These are phyloP conservation scores for Leucocoprinus sp. DNA, from an alignment of 768 basidiomycete species.

Conservation along the genomic window DNA sequence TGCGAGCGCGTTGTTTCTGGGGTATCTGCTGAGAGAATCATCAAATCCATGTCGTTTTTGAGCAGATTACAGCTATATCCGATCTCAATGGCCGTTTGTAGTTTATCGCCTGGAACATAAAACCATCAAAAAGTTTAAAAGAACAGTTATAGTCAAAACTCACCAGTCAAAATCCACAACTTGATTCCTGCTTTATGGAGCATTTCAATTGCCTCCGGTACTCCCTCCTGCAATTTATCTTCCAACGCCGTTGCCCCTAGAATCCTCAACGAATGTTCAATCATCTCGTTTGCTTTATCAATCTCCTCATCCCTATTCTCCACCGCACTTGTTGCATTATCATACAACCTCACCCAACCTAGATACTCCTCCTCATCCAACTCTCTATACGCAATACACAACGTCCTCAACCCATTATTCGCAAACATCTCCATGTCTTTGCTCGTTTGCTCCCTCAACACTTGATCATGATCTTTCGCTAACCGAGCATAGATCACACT, in stretches of 20 bases:
- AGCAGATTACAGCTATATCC: conserved; percentile 94
- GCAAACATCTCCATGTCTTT: conserved; percentile 92
- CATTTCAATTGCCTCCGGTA: conserved; percentile 91
- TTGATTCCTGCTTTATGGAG: conserved; percentile 94
- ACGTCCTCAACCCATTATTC: conserved; percentile 83
- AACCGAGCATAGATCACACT: conserved; percentile 88
- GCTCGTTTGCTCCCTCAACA: conserved; percentile 67
- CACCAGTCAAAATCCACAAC: conserved; percentile 94
- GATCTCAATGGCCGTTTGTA: conserved; percentile 98
- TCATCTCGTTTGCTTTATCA: conserved; percentile 74
- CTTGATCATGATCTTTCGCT: conserved; percentile 62
- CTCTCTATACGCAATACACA: conserved; percentile 80
- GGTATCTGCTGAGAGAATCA: conserved; percentile 88
- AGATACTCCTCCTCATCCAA: conserved; percentile 80
- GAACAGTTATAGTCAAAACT: background rate
- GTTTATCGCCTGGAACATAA: conserved; percentile 67
- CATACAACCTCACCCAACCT: conserved; percentile 72
- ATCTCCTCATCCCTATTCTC: conserved; percentile 86
- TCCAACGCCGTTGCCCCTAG: conserved; percentile 94
- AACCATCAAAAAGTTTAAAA: background rate
- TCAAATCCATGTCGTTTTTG: conserved; percentile 91
- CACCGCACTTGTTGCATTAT: conserved; percentile 69
- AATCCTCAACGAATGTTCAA: conserved; percentile 79
- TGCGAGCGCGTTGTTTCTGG: conserved; percentile 69
- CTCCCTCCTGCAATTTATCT: conserved; percentile 95